phyloP scores from a whole-genome alignment of 306 rosid genomes.

The Cajanus cajan region DNA sequence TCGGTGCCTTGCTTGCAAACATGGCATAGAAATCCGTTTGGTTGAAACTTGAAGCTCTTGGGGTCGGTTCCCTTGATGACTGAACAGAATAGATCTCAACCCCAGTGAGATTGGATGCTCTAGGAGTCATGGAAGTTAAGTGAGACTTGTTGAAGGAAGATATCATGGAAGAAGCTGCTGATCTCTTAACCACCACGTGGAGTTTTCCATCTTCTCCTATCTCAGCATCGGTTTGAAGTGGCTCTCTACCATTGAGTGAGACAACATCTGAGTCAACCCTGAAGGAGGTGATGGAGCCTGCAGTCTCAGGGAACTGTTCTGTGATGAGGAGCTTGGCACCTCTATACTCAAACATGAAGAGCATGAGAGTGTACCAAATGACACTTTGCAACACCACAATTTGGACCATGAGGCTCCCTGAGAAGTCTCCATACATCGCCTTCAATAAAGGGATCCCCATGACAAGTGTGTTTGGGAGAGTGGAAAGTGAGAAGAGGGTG shows the following conservation, averaged over 20 bases:
- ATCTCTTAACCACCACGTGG: conserved; percentile 68
- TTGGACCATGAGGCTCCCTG: conserved; percentile 75
- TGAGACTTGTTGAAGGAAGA: conserved; percentile 76
- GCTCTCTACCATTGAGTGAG: conserved; percentile 72
- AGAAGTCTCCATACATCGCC: conserved; percentile 83
- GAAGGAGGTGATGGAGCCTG: conserved; percentile 75
- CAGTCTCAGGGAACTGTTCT: conserved; percentile 82
- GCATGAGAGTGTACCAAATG: conserved; percentile 82
- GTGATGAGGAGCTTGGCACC: conserved; percentile 76
- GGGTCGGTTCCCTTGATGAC: conserved; percentile 82
- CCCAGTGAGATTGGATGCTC: conserved; percentile 81
- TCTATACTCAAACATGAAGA: conserved; percentile 77
- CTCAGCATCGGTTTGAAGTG: conserved; percentile 67
- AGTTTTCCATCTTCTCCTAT: conserved; percentile 86
- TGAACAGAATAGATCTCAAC: conserved; percentile 89
- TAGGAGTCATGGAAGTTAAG: conserved; percentile 65
- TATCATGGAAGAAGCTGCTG: conserved; percentile 61
- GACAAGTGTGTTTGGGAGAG: conserved; percentile 86
- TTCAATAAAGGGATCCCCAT: conserved; percentile 81
- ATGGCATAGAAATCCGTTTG: conserved; percentile 80
- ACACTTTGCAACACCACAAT: conserved; percentile 84
- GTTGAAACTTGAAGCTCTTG: conserved; percentile 80
- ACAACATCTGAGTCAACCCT: conserved; percentile 76
- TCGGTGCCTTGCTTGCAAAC: conserved; percentile 82
- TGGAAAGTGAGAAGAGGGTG: conserved; percentile 81